A percentile compares a stretch with the other conserved stretches of the same genome.
Conservation (phyloP, 1,139 yeast species). For the Suhomyces choctaworum region DNA sequence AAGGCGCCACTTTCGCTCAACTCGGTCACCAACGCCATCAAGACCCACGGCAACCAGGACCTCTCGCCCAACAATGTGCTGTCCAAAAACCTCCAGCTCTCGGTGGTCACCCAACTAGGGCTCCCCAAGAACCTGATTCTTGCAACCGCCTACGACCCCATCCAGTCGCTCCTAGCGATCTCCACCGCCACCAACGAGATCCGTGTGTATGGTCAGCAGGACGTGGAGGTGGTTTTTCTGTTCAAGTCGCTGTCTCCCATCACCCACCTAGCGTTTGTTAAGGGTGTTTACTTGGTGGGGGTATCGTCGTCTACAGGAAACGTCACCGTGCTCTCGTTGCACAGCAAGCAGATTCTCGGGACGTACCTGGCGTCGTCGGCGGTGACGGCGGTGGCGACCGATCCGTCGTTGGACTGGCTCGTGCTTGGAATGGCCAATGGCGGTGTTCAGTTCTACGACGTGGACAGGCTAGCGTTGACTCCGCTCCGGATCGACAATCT, state of each 20-base stretch:
- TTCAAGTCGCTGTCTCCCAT: conserved; percentile 54
- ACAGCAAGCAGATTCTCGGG: conserved; percentile 58
- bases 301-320: conserved; percentile 52
- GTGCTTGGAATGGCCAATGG: conserved; percentile 82
- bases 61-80: conserved; percentile 42
- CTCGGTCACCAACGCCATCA: conserved; percentile 54
- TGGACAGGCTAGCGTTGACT: conserved; percentile 71
- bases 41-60: conserved; percentile 43
- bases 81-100: conserved; percentile 37
- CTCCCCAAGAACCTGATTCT: conserved; percentile 46
- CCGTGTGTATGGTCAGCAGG: conserved; percentile 80
- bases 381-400: conserved; percentile 68
- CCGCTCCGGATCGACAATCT: conserved; percentile 70
- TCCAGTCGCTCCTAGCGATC: conserved; percentile 81
- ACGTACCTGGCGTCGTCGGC: conserved; percentile 60
- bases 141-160: conserved; percentile 80
- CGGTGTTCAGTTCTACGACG: conserved; percentile 69
- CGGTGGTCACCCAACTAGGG: conserved; percentile 41
- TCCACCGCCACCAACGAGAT: conserved; percentile 72
- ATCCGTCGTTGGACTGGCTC: conserved; percentile 88
- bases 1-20: conserved; percentile 51
- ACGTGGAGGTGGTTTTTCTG: conserved; percentile 72
- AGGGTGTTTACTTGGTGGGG: conserved; percentile 78
- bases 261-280: conserved; percentile 61
- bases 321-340: conserved; percentile 69